Percentiles rank a stretch among this genome's conserved stretches.
Conservation (phyloP, 495 filamentous ascomycete species). For the Rhypophila decipiens region DNA sequence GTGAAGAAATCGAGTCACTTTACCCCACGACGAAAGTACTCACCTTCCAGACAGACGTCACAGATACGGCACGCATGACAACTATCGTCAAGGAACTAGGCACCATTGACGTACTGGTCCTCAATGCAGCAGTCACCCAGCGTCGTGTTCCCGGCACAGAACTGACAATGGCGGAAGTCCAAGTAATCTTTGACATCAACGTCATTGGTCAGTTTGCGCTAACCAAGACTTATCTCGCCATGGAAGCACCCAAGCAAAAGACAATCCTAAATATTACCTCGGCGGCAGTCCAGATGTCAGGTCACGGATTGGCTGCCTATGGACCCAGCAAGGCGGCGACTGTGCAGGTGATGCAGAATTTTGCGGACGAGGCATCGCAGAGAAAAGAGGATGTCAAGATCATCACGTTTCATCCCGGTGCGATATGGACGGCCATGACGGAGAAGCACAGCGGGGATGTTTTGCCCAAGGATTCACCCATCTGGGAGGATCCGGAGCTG, state of each 20-base stretch:
- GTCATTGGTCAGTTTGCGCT: constrained; percentile 2
- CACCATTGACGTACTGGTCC: background rate
- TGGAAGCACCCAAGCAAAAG: background rate
- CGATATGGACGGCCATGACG: background rate
- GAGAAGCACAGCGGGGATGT: background rate
- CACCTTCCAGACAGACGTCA: background rate
- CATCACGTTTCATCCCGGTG: background rate
- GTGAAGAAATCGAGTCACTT: background rate
- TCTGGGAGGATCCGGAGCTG: constrained; percentile 34
- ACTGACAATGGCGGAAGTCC: constrained; percentile 35
- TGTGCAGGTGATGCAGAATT: background rate
- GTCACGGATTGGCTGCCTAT: background rate
- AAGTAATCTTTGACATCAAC: constrained; percentile 9
- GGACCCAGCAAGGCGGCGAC: background rate
- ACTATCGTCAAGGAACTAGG: background rate
- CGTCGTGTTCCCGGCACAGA: constrained; percentile 1
- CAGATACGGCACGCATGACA: background rate
- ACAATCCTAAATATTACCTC: background rate
- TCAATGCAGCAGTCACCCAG: background rate
- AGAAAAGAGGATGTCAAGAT: background rate
- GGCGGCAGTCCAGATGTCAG: background rate
- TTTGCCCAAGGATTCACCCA: too few species aligned
- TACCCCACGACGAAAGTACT: background rate
- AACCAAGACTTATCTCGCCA: background rate
- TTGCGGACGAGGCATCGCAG: background rate